Percentiles rank a stretch among this genome's conserved stretches.
phyloP scores from a whole-genome alignment of 2,329 filamentous ascomycete species.

The Penicillium palitans region DNA sequence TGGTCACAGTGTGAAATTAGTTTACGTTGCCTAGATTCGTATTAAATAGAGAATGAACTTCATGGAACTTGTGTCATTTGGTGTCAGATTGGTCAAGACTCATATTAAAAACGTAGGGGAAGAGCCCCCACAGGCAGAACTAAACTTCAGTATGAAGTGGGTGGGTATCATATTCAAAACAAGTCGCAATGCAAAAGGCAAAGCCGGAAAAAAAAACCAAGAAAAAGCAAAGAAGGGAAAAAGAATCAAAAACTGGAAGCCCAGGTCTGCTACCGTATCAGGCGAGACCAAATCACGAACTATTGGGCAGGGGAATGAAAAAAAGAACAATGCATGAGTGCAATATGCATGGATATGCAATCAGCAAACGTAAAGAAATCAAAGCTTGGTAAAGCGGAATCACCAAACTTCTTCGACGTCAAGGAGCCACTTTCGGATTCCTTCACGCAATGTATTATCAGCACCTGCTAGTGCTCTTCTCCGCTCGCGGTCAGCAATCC shows the following conservation, averaged over 20 bases:
- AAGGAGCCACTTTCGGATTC: constrained; percentile 57
- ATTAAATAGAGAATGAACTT: constrained; percentile 1
- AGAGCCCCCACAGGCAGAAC: constrained; percentile 1
- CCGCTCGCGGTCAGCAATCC: constrained; percentile 35
- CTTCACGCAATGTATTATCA: constrained; percentile 57
- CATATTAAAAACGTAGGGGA: constrained; percentile 8
- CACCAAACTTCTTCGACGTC: constrained; percentile 50
- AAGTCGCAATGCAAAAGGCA: constrained; percentile 12
- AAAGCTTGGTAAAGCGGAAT: constrained; percentile 9
- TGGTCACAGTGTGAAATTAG: constrained; percentile 25
- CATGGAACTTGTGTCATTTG: constrained; percentile 4
- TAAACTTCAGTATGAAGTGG: constrained; percentile 17
- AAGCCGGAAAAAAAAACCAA: constrained; percentile 12
- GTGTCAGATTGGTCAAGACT: constrained; percentile 4
- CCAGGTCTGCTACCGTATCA: background rate
- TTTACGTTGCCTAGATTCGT: constrained; percentile 17
- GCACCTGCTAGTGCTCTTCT: constrained; percentile 35
- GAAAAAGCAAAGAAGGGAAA: background rate
- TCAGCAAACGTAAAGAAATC: background rate
- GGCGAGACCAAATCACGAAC: background rate
- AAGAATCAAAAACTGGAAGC: background rate
- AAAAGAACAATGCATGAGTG: background rate
- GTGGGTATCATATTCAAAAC: constrained; percentile 28
- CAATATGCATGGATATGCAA: constrained; percentile 3
- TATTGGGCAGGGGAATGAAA: constrained; percentile 3